These are phyloP conservation scores for Saccharata proteae DNA, from an alignment of 2,329 filamentous ascomycete genomes.

Conservation along the genomic window DNA sequence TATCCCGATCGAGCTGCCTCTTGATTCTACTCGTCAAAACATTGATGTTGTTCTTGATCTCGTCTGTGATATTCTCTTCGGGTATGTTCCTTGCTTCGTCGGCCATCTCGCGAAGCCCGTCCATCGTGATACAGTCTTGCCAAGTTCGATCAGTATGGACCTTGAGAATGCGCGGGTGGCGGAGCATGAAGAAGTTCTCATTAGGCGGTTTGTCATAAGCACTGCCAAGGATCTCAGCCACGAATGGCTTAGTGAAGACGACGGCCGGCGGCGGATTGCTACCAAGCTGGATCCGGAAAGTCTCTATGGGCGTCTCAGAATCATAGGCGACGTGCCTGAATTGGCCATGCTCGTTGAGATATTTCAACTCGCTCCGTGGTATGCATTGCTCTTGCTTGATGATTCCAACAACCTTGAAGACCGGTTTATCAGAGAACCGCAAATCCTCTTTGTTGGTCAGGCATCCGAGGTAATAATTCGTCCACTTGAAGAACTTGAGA, in stretches of 20 bases:
- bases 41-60: too few relatives aligned
- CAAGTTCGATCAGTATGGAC: conserved; percentile 65
- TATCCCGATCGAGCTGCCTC: too few relatives aligned
- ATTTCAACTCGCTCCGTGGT: conserved; percentile 29
- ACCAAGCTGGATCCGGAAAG: conserved; percentile 8
- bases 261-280: conserved; percentile 25
- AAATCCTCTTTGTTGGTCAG: conserved; percentile 55
- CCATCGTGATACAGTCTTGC: conserved; percentile 55
- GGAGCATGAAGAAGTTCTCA: conserved; percentile 57
- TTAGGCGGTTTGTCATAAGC: conserved; percentile 63
- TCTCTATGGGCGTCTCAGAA: conserved; percentile 9
- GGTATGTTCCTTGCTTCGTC: conserved; percentile 39
- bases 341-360: conserved; percentile 30
- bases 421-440: conserved; percentile 40
- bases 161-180: conserved; percentile 67
- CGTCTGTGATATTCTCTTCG: conserved; percentile 26
- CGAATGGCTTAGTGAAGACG: conserved; percentile 57
- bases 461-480: conserved; percentile 70
- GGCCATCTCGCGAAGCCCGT: conserved; percentile 58
- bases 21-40: background rate
- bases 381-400: conserved; percentile 35
- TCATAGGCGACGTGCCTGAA: conserved; percentile 22
- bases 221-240: conserved; percentile 71
- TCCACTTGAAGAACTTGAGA: conserved; percentile 53
- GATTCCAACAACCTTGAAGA: conserved; percentile 53